These are phyloP conservation scores for Populus deltoides DNA, from an alignment of 345 rosid genomes.

Conservation along the genomic window DNA sequence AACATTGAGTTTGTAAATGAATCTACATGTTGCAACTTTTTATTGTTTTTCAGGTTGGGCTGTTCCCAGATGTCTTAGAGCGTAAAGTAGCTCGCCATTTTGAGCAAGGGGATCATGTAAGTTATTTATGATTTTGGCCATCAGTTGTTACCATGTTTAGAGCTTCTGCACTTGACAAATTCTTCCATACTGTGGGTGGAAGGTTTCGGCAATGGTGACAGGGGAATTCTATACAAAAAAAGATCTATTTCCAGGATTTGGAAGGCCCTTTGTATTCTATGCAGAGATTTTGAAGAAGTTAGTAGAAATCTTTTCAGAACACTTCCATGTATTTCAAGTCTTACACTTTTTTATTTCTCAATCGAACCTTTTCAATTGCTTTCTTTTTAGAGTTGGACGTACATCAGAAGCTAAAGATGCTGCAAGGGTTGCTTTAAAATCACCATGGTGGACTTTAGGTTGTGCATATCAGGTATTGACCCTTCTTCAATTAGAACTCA, in stretches of 20 bases:
- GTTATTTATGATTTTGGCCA: conserved; percentile 19
- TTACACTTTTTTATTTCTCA: conserved; percentile 4
- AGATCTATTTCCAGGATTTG: conserved; percentile 85
- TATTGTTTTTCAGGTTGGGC: conserved; percentile 56
- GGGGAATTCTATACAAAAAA: conserved; percentile 81
- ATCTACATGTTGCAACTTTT: conserved; percentile 11
- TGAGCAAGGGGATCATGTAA: conserved; percentile 67
- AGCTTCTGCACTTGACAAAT: conserved; percentile 3
- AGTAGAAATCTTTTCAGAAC: conserved; percentile 28
- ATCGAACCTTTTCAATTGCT: conserved; percentile 11
- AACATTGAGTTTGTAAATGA: background rate
- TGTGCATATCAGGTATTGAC: conserved; percentile 61
- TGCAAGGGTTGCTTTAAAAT: conserved; percentile 78
- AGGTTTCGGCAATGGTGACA: conserved; percentile 88
- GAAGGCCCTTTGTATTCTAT: conserved; percentile 80
- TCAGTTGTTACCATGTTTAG: background rate
- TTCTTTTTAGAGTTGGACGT: conserved; percentile 60
- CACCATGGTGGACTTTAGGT: conserved; percentile 95
- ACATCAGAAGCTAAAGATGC: conserved; percentile 80
- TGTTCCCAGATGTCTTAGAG: conserved; percentile 83
- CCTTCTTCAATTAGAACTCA: background rate
- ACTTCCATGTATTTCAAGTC: background rate
- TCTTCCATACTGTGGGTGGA: conserved; percentile 22
- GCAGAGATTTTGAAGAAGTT: conserved; percentile 68
- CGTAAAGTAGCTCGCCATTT: conserved; percentile 70